Base-by-base conservation (phyloP, 306 rosid species). In the Myrica gale region DNA sequence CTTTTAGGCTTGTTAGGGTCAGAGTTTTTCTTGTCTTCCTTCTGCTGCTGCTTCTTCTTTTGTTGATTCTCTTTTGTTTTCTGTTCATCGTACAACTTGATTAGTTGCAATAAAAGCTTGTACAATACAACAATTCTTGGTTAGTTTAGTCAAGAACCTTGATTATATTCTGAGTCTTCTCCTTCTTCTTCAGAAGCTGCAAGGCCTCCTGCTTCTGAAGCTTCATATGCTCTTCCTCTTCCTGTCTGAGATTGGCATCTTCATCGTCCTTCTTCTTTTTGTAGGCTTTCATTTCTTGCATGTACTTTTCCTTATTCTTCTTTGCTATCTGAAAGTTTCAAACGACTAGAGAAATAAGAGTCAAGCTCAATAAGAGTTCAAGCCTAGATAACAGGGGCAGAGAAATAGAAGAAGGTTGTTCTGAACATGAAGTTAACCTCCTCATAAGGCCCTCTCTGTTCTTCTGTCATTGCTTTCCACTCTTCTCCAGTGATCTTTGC, bases 1-100 rank as follows among this genome's bases (percentile, higher is more conserved):
- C 87, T 92, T 85, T 89, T 95, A 0, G 99, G 98, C 83, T 74
- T 92, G 91, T 95, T 95, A 39, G 97, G 96, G 72, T 95, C 98
- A 70, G 62, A 81, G 41, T 16, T 39, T 85, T 73, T 82, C 76
- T 88, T 90, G 1, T 85, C 91, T 74, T 82, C 90, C 83, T 89
- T 91, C 75, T 12, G 81, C 56, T 84, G 81, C 81, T 89, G 89
- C 89, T 88, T 89, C 96, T 87, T 90, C 77, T 83, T 89, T 21
- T 61, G 86, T 21, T 51, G 85, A 48, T 83, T 67, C 88, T 81
- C 77, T 72, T 90, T 92, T 5, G 96, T 85, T 87, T 85, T 93
- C 97, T 90, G 85, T 68, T 73, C 0, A 70, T 39, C 56, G 9
- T 4, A 60, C 0, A 57, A 52, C 57, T 50, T 43, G 17, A n/a